phyloP scores from a whole-genome alignment of 2,329 filamentous ascomycete genomes.

The Nannizzia gypsea region DNA sequence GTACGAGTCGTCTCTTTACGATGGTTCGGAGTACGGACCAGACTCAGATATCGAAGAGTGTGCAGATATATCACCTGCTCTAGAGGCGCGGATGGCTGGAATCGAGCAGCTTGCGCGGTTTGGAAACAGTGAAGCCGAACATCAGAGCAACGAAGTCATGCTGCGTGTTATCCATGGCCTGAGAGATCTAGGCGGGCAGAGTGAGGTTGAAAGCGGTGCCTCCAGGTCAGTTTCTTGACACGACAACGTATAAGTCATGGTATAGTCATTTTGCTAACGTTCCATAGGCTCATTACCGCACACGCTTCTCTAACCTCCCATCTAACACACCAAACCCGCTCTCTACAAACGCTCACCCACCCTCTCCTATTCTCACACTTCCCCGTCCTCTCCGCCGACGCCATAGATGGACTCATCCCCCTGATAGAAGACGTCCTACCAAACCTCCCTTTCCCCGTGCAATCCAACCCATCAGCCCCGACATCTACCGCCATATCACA shows the following conservation, averaged over 20 bases:
- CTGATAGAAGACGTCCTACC: constrained; percentile 44
- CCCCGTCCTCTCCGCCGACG: constrained; percentile 41
- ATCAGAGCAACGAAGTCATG: constrained; percentile 41
- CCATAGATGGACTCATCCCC: constrained; percentile 46
- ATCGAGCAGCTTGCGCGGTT: constrained; percentile 44
- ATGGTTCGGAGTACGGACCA: constrained; percentile 48
- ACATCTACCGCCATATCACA: constrained; percentile 6
- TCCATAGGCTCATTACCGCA: constrained; percentile 43
- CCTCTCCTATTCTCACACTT: constrained; percentile 48
- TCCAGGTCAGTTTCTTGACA: constrained; percentile 35
- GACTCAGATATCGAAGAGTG: constrained; percentile 44
- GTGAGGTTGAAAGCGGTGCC: constrained; percentile 45
- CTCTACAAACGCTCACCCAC: constrained; percentile 46
- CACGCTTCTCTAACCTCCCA: constrained; percentile 49
- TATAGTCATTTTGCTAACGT: background rate
- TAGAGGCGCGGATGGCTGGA: constrained; percentile 44
- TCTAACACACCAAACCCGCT: constrained; percentile 49
- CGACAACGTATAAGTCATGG: background rate
- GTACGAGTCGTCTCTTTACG: constrained; percentile 39
- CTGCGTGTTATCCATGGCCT: constrained; percentile 41
- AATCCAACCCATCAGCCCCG: background rate
- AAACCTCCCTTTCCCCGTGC: constrained; percentile 39
- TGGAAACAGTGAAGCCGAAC: constrained; percentile 43
- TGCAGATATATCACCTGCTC: constrained; percentile 42
- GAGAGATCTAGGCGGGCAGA: constrained; percentile 44